Evolutionary conservation across 140 eudicot genomes (phyloP).

Genomic region (Oenanthe javanica): DNA sequence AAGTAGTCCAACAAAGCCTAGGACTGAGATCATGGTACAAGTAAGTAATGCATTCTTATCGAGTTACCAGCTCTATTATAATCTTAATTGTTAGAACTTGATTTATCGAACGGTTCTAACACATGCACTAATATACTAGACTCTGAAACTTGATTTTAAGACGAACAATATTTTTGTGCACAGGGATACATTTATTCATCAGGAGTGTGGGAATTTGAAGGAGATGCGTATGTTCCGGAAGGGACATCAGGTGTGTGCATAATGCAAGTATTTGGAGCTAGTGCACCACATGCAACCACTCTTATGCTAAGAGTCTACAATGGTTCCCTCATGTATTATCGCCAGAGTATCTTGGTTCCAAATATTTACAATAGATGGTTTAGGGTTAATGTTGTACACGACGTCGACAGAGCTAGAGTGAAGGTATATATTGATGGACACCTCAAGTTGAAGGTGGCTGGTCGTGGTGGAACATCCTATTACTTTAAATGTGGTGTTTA

Average conservation of each 20-base stretch:
- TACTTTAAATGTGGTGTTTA: no score
- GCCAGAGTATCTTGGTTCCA: neutral
- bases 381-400: slow-evolving; percentile 27
- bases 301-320: slow-evolving; percentile 28
- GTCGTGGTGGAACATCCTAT: no score
- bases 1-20: slow-evolving; percentile 24
- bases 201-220: slow-evolving; percentile 37
- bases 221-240: slow-evolving; percentile 19
- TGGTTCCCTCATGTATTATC: slow-evolving; percentile 17
- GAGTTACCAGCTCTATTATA: neutral
- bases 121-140: neutral
- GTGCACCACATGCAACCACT: slow-evolving; percentile 15
- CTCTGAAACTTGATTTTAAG: neutral
- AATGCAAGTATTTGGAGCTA: slow-evolving; percentile 33
- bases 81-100: neutral
- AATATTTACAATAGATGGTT: slow-evolving; percentile 25
- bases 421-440: no score
- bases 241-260: slow-evolving; percentile 15
- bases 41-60: neutral
- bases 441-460: no score
- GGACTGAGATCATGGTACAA: slow-evolving; percentile 20
- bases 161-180: no score
- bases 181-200: slow-evolving; percentile 16
- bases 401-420: slow-evolving; percentile 11
- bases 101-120: neutral